Evolutionary conservation across 345 rosid species (phyloP), one percentile per base, ranked within the genome.

Genomic region (Boechera stricta): DNA sequence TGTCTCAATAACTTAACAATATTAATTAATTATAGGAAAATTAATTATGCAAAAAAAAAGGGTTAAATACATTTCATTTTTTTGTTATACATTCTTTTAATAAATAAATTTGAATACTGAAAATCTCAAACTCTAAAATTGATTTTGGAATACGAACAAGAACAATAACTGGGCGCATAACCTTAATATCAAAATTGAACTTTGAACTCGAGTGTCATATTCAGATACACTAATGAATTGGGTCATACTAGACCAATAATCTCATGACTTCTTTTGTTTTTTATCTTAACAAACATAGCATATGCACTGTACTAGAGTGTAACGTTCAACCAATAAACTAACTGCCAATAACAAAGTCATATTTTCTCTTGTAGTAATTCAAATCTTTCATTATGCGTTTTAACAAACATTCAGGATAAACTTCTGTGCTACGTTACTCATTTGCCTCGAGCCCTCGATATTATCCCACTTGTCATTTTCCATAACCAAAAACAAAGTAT

Each of bases 371-470:
- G 32, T 9, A 62, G 65, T 6, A 24, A 62, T 69, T 77, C n/a
- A 71, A 28, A 62, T 39, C 1, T 21, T 15, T 62, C 52, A 77
- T 77, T 0, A 77, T 69, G 65, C 51, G 26, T 62, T 77, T 69
- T 69, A 77, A 77, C 75, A 15, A 69, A 63, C 75, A 76, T 51
- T 41, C 69, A 69, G 70, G 32, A 60, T 76, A 62, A 62, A 53
- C 75, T 76, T 69, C 1, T 62, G 58, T 77, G 64, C 42, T 77
- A 77, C 80, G 75, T 47, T 52, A 68, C 36, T n/a, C 61, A 4
- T 48, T 12, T 57, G 31, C 56, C n/a, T 58, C 21, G 21, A 18
- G 21, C 21, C 21, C 21, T 18, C 67, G 60, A 18, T 56, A 56
- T 44, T 66, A n/a, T 38, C 67, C 4, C 45, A 58, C 56, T 35